Evolutionary conservation across 2,329 filamentous ascomycete species (phyloP), one percentile per base, ranked within the genome.

Genomic region (Hypoxylon sp.): DNA sequence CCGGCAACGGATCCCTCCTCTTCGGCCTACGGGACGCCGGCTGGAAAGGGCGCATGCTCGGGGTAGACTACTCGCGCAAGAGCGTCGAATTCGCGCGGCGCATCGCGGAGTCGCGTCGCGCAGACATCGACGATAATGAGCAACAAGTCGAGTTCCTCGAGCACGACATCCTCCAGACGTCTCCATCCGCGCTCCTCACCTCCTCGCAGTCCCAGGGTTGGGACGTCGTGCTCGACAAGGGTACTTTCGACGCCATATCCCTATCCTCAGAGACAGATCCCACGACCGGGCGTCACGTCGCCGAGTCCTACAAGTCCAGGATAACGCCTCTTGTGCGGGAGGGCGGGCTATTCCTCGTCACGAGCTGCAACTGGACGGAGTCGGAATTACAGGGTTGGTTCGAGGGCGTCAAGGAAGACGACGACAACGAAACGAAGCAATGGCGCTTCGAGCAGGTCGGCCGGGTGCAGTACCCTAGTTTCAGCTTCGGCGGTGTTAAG

Each of bases 311-410:
- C 81, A 87, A 88, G 52, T 85, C 86, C 51, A 88, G 89, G 58
- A 90, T 95, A 33, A 83, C 90, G 68, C 81, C 80, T 29, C 84
- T 98, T 70, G 86, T 98, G 57, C 89, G 88, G 74, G 82, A 81
- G 0, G 91, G 90, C 1, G 93, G 93, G 0, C 84, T 93, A 24
- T 87, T 98, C 74, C 81, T 98, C 66, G 88, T 99, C 59, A 98
- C 96, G 60, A 98, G 94, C 80, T 99, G 96, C 80, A 99, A 99
- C 81, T 99, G 96, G 96, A 98, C 95, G 1, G 94, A 96, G 82
- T 87, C 90, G 44, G 96, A 99, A 83, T 81, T 99, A 75, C 84
- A 86, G 67, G 82, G 81, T 14, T 98, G 95, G 94, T 96, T 98
- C 78, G 89, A 86, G 55, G 83, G 80, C 2, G 80, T 71, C 26